A percentile compares a stretch with the other conserved stretches of the same genome.
These are phyloP conservation scores for Phytophthora quininea DNA, from an alignment of 352 stramenopile species.

Conservation along the genomic window DNA sequence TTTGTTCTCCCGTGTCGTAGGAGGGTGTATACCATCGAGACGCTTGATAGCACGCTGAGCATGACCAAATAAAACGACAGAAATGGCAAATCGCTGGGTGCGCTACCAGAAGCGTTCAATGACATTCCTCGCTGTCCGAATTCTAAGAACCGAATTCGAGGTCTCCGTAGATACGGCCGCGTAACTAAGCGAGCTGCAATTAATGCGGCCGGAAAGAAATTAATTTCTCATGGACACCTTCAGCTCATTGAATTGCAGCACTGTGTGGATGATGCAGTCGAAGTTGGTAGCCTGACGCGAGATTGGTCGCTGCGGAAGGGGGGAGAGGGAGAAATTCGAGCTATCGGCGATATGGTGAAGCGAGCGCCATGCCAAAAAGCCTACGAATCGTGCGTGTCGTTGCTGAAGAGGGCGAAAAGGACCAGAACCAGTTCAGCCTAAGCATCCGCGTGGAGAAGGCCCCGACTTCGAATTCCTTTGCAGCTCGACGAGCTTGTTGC, in stretches of 20 bases:
- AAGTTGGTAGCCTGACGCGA: conserved; percentile 17
- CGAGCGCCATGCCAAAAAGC: conserved; percentile 38
- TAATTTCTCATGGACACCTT: conserved; percentile 36
- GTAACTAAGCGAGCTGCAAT: conserved; percentile 49
- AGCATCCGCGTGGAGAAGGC: conserved; percentile 17
- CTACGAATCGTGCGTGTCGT: conserved; percentile 39
- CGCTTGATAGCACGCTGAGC: conserved; percentile 70
- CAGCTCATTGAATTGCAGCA: conserved; percentile 28
- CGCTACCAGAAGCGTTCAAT: too few relatives aligned
- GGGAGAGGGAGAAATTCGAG: conserved; percentile 20
- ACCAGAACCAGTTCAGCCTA: conserved; percentile 35
- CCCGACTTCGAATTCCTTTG: conserved; percentile 16
- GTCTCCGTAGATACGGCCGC: conserved; percentile 48
- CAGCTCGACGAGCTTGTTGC: conserved; percentile 17
- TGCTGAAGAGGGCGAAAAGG: conserved; percentile 28
- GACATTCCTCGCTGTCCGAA: too few relatives aligned
- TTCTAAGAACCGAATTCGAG: conserved; percentile 47
- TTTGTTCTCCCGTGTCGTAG: conserved; percentile 75
- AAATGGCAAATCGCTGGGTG: conserved; percentile 25
- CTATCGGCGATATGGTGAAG: conserved; percentile 29
- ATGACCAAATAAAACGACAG: conserved; percentile 39
- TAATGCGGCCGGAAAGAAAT: conserved; percentile 52
- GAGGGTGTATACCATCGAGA: conserved; percentile 66
- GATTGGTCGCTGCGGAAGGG: conserved; percentile 39
- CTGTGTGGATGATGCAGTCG: conserved; percentile 19